A percentile compares a stretch with the other conserved stretches of the same genome.
phyloP scores from a whole-genome alignment of 495 filamentous ascomycete species.

The Apiosordaria backusii region DNA sequence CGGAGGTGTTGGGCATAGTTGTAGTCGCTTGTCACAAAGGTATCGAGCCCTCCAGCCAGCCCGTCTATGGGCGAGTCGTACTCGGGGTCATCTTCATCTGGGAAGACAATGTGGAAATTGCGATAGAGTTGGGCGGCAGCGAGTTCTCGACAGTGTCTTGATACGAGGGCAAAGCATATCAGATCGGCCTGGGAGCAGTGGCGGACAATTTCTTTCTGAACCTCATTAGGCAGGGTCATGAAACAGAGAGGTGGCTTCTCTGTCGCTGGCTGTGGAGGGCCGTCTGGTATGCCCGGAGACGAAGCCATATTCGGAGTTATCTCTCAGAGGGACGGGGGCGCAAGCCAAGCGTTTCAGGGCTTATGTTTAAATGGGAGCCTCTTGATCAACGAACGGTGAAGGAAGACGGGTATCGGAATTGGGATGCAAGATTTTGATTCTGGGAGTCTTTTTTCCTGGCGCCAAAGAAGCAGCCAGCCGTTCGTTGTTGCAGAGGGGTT shows the following conservation, averaged over 20 bases:
- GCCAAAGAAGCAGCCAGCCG: background rate
- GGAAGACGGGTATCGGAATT: background rate
- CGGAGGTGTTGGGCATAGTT: conserved; percentile 56
- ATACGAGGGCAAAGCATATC: conserved; percentile 53
- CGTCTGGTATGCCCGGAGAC: conserved; percentile 21
- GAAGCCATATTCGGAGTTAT: background rate
- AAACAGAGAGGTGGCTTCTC: conserved; percentile 26
- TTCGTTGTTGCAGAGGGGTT: background rate
- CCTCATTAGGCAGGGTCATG: conserved; percentile 48
- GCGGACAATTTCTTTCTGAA: conserved; percentile 49
- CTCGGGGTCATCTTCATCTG: conserved; percentile 49
- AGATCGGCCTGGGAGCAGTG: conserved; percentile 47
- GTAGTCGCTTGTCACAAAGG: conserved; percentile 57
- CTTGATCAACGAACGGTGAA: background rate
- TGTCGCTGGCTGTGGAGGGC: conserved; percentile 8
- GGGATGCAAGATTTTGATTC: background rate
- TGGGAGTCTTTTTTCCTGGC: background rate
- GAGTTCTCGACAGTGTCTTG: conserved; percentile 51
- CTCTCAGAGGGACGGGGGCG: background rate
- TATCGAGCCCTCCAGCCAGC: conserved; percentile 54
- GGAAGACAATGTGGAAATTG: conserved; percentile 54
- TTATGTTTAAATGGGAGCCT: background rate
- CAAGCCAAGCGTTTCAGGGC: too few relatives aligned
- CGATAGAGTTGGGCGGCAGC: conserved; percentile 57
- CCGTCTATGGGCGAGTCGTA: conserved; percentile 48